Conservation (phyloP, 495 filamentous ascomycete genomes). For the Choiromyces venosus region DNA sequence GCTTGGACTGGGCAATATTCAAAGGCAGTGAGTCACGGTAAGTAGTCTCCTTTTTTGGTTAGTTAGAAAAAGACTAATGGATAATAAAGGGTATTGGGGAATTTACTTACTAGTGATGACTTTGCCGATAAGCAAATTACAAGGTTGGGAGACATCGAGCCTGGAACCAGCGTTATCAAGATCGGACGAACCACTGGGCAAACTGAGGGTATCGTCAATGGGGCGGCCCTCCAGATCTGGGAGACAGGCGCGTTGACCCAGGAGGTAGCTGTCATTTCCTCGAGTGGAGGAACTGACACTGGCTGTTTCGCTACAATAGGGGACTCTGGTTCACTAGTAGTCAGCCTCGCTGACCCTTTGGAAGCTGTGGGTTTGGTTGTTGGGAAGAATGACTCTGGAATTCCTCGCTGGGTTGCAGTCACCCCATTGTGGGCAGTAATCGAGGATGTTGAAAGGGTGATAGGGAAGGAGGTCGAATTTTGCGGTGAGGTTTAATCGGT, state of each 20-base stretch:
- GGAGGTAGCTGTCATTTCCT: neutral
- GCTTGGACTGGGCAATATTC: neutral
- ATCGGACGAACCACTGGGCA: neutral
- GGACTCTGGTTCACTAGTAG: neutral
- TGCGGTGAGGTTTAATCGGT: no score
- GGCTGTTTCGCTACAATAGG: neutral
- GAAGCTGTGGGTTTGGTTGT: neutral
- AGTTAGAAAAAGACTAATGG: neutral
- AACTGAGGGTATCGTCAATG: neutral
- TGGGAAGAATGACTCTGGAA: neutral
- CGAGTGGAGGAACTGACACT: neutral
- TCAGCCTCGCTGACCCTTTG: neutral
- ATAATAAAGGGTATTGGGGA: neutral
- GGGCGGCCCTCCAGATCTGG: neutral
- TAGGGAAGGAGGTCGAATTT: no score
- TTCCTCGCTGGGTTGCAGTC: neutral
- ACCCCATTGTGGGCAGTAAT: neutral
- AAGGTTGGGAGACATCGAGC: neutral
- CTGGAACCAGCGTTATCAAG: neutral
- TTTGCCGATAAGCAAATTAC: neutral
- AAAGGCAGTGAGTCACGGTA: neutral
- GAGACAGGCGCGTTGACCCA: neutral
- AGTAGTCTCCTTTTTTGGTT: neutral
- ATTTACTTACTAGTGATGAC: neutral
- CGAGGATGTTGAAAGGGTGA: neutral